Base-by-base conservation (phyloP, 768 basidiomycete species). In the Suillus subluteus region DNA sequence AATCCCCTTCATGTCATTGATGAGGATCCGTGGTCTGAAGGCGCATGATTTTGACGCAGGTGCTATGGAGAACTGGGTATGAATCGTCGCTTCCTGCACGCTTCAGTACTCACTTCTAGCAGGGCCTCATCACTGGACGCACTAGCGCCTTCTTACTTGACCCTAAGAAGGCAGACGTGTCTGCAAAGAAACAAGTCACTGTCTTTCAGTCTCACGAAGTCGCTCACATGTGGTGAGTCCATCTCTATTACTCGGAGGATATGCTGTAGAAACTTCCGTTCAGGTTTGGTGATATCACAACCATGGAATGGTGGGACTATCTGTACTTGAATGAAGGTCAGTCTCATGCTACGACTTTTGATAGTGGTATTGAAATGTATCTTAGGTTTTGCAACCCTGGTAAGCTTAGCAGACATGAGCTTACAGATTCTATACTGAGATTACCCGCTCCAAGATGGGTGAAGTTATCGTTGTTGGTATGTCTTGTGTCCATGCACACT, bases 221-320 rank as follows among this genome's bases (percentile, higher is more conserved):
- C 56, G 90, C 91, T 11, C 91, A 92, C 73, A 90, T 92, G 89
- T 90, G 91, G 89, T 88, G 68, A 68, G 81, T 77, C 41, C 13
- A 21, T 56, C 43, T 61, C 54, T 43, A 1, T 65, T 61, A 7
- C 8, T 59, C 3, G 13, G 23, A 23, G 44, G 44, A 41, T 7
- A 43, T 40, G 30, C 37, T 55, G 41, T n/a, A 21, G 63, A 37
- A 69, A 82, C 26, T 56, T 23, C 26, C 30, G 7, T 6, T 23
- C 70, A 71, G 93, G 94, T 97, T 96, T 71, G 96, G 95, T 32
- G 90, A 97, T 74, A 91, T 98, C 71, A 91, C 93, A 7, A 97
- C 95, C 0, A 96, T 96, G 95, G 87, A 87, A 72, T 95, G 94
- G 93, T 95, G 93, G 92, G 88, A 92, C 68, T 89, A 92, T 75